Evolutionary conservation across 768 basidiomycete genomes (phyloP), one percentile per base, ranked within the genome.

Genomic region (Amanita jacksonii): DNA sequence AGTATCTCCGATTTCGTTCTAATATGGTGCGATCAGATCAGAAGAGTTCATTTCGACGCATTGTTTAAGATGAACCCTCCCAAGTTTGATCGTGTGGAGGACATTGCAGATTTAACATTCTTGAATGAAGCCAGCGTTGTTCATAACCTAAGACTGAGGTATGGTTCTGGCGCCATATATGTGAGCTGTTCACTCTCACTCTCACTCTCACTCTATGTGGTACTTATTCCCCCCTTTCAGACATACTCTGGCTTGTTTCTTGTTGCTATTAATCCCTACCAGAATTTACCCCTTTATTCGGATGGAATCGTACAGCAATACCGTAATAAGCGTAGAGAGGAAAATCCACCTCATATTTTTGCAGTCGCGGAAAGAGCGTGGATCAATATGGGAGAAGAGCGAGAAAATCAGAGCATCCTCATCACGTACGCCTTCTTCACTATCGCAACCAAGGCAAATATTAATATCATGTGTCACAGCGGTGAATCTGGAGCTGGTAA

Each of bases 401-500:
- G 90, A 41, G 94, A 98, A 64, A 91, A 91, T 52, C 96, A 99
- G 64, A 94, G 91, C 57, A 93, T 99, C 46, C 74, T 99, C 23
- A 97, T 99, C 63, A 99, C 96, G 88, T 94, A 63, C 19, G 89
- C 73, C 13, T 34, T 30, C 25, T 18, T 13, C n/a, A 40, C 28
- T 39, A 35, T 33, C 43, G 13, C 30, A 16, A 43, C 27, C 43
- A 38, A 33, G 48, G 33, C 10, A n/a, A 42, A 23, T 36, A 47
- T 51, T 55, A 8, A 57, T 33, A n/a, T 34, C 36, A 13, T 25
- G 16, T 35, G n/a, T 0, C n/a, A n/a, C 53, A 96, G 93, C 7
- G 96, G 96, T 33, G 96, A 99, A 70, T 98, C 96, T 6, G 96
- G 96, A 27, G 96, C 96, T 3, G 96, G 96, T 34, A 99, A 98